These are phyloP conservation scores for Phytophthora foliorum DNA, from an alignment of 352 stramenopile genomes.

Conservation along the genomic window DNA sequence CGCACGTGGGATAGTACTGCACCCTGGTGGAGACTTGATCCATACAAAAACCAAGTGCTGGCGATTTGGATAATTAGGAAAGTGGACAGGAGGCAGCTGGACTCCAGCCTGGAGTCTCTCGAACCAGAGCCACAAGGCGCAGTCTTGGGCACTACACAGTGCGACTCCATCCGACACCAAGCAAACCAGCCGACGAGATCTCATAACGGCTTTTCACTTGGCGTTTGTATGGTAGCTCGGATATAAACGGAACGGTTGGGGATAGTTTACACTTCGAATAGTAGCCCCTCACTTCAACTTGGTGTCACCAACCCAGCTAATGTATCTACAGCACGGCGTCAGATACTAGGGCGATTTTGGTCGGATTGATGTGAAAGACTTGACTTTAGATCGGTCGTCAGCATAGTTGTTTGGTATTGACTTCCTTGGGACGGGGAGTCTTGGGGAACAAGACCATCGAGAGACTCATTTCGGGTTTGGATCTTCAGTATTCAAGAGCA, in stretches of 20 bases:
- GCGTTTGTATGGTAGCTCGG: not conserved
- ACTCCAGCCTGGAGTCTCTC: constrained; percentile 2
- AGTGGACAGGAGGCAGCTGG: constrained; percentile 1
- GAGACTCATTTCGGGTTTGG: constrained; percentile 15
- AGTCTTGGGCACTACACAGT: too few species aligned
- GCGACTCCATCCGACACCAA: not conserved
- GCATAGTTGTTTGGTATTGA: constrained; percentile 11
- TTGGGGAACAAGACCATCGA: not conserved
- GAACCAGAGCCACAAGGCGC: constrained; percentile 1
- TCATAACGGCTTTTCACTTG: not conserved
- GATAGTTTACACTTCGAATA: not conserved
- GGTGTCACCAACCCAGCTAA: too few species aligned
- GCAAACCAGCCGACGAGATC: not conserved
- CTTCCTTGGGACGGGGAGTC: constrained; percentile 9
- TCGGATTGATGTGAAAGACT: not conserved
- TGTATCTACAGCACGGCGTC: too few species aligned
- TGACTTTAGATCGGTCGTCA: constrained; percentile 7
- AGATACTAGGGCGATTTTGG: too few species aligned
- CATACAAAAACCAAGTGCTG: constrained; percentile 9
- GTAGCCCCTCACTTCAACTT: not conserved
- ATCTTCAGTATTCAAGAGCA: not conserved
- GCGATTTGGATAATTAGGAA: constrained; percentile 1
- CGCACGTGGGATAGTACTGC: constrained; percentile 1
- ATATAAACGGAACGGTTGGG: not conserved
- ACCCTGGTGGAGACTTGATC: not conserved